Evolutionary conservation across 345 rosid genomes (phyloP).

Genomic region (Raphanus sativus): DNA sequence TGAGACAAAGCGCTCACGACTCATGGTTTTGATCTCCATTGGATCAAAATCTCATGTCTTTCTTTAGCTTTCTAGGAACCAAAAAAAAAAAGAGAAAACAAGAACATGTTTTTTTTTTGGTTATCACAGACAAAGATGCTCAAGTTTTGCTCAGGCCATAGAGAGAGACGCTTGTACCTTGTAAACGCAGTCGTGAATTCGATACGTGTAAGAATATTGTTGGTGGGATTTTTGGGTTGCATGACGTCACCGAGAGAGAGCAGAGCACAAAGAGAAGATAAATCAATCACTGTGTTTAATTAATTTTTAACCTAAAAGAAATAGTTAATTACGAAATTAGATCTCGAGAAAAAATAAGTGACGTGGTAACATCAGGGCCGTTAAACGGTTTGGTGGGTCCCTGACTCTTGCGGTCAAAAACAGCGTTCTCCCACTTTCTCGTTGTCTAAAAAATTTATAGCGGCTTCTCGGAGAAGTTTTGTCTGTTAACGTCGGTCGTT

Average conservation of each 20-base stretch:
- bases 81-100: background rate
- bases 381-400: conserved; percentile 6
- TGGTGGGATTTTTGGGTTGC: background rate
- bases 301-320: no score
- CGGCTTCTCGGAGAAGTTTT: conserved; percentile 18
- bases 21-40: background rate
- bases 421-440: background rate
- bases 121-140: background rate
- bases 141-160: conserved; percentile 35
- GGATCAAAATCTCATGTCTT: conserved; percentile 26
- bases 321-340: background rate
- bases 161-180: background rate
- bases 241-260: background rate
- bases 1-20: conserved; percentile 32
- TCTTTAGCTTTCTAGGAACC: conserved; percentile 29
- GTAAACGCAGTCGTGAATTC: background rate
- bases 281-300: background rate
- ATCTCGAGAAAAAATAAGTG: background rate
- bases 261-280: background rate
- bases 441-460: background rate
- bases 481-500: conserved; percentile 15
- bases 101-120: background rate
- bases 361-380: conserved; percentile 21
- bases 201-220: background rate
- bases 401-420: background rate